Evolutionary conservation across 805 yeast species (phyloP).

Genomic region (Danielia oregonensis): DNA sequence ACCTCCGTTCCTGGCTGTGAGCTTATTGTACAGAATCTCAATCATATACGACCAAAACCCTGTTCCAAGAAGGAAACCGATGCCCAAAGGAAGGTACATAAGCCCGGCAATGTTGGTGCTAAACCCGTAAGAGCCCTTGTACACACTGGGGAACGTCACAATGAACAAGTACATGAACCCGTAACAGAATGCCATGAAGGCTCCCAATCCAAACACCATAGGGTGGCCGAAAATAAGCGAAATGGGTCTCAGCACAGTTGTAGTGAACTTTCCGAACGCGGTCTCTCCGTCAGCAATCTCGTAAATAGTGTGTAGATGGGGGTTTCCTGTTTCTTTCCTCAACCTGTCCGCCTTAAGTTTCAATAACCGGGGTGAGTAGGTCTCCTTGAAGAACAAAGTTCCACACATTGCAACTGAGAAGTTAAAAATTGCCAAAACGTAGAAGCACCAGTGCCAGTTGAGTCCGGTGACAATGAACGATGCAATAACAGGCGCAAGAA

Average conservation of each 20-base stretch:
- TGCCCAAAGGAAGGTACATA: slow-evolving; percentile 54
- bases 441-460: slow-evolving; percentile 68
- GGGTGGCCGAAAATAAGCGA: slow-evolving; percentile 53
- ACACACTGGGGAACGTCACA: slow-evolving; percentile 56
- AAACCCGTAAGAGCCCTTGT: slow-evolving; percentile 45
- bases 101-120: slow-evolving; percentile 49
- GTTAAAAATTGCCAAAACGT: slow-evolving; percentile 55
- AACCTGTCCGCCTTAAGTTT: slow-evolving; percentile 43
- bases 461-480: slow-evolving; percentile 52
- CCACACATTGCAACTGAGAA: slow-evolving; percentile 43
- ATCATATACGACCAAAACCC: slow-evolving; percentile 45
- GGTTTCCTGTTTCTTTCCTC: slow-evolving; percentile 53
- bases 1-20: slow-evolving; percentile 45
- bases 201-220: slow-evolving; percentile 59
- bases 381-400: slow-evolving; percentile 52
- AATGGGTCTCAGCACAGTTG: slow-evolving; percentile 54
- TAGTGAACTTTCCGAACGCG: slow-evolving; percentile 33
- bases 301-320: slow-evolving; percentile 54
- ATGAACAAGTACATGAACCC: slow-evolving; percentile 65
- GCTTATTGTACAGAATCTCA: slow-evolving; percentile 34
- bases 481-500: slow-evolving; percentile 56
- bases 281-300: slow-evolving; percentile 54
- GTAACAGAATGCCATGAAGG: slow-evolving; percentile 61
- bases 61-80: slow-evolving; percentile 52
- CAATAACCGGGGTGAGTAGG: slow-evolving; percentile 55